These are phyloP conservation scores for Tolypocladium guangdongense DNA, from an alignment of 2,329 filamentous ascomycete genomes.

Conservation along the genomic window DNA sequence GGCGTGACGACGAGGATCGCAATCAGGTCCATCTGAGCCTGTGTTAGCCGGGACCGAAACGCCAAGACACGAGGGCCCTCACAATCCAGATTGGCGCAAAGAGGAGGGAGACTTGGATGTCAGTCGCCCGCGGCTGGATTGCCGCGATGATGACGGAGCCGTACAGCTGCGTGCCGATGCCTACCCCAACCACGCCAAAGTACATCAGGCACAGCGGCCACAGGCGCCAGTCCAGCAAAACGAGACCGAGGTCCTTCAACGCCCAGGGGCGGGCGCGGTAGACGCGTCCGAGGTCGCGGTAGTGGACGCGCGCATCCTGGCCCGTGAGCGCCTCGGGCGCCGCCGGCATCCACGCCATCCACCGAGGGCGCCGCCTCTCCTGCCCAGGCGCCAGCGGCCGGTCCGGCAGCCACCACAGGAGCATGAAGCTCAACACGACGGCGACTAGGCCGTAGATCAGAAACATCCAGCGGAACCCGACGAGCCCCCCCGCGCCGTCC, in stretches of 20 bases:
- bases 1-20: conserved; percentile 80
- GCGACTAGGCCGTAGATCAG: conserved; percentile 72
- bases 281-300: conserved; percentile 68
- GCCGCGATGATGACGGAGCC: conserved; percentile 75
- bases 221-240: conserved; percentile 75
- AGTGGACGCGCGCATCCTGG: conserved; percentile 71
- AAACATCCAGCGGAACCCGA: conserved; percentile 90
- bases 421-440: conserved; percentile 55
- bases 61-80: conserved; percentile 22
- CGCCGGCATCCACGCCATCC: conserved; percentile 55
- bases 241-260: conserved; percentile 54
- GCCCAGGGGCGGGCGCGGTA: conserved; percentile 70
- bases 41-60: neutral
- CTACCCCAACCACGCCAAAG: conserved; percentile 86
- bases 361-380: conserved; percentile 34
- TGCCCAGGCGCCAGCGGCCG: conserved; percentile 67
- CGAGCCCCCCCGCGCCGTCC: conserved; percentile 65
- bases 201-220: conserved; percentile 88
- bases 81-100: conserved; percentile 90
- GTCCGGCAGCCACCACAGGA: conserved; percentile 89
- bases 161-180: conserved; percentile 82
- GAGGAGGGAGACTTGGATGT: conserved; percentile 67
- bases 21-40: conserved; percentile 64
- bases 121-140: conserved; percentile 63
- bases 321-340: conserved; percentile 62